A percentile compares a stretch with the other conserved stretches of the same genome.
These are phyloP conservation scores for Prunus kanzakura DNA, from an alignment of 306 rosid genomes.

Conservation along the genomic window DNA sequence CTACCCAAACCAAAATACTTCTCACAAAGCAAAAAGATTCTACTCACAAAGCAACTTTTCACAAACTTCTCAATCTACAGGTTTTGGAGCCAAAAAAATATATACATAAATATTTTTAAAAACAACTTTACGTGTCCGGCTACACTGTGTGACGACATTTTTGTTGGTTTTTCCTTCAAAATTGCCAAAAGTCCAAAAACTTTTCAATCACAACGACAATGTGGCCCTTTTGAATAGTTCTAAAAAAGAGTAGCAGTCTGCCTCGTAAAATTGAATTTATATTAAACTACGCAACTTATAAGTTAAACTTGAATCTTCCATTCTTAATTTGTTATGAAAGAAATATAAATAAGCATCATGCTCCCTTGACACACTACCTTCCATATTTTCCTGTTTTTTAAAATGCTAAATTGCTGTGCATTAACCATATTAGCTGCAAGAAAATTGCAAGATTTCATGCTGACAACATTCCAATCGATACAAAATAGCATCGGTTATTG, in stretches of 20 bases:
- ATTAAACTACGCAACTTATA: not conserved
- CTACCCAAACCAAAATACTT: not conserved
- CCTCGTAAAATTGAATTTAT: not conserved
- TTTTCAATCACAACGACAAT: not conserved
- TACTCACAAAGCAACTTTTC: not conserved
- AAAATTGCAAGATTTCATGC: not conserved
- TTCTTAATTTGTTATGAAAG: too few species aligned
- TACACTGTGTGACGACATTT: not conserved
- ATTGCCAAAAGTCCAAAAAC: not conserved
- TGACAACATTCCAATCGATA: not conserved
- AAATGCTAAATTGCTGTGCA: not conserved
- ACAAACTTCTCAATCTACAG: not conserved
- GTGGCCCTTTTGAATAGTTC: not conserved
- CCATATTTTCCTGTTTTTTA: not conserved
- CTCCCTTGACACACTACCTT: not conserved
- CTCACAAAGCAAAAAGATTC: not conserved
- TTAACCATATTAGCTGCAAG: not conserved
- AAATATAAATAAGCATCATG: not conserved
- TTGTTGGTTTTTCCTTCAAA: not conserved
- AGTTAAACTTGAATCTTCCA: not conserved
- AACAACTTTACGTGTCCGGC: not conserved
- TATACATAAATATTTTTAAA: not conserved
- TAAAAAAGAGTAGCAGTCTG: not conserved
- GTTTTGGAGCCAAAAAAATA: not conserved
- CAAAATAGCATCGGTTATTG: not conserved